Percentiles rank a stretch among this genome's conserved stretches.
phyloP scores from a whole-genome alignment of 257 asterid species.

The Solanum gandarillasii region DNA sequence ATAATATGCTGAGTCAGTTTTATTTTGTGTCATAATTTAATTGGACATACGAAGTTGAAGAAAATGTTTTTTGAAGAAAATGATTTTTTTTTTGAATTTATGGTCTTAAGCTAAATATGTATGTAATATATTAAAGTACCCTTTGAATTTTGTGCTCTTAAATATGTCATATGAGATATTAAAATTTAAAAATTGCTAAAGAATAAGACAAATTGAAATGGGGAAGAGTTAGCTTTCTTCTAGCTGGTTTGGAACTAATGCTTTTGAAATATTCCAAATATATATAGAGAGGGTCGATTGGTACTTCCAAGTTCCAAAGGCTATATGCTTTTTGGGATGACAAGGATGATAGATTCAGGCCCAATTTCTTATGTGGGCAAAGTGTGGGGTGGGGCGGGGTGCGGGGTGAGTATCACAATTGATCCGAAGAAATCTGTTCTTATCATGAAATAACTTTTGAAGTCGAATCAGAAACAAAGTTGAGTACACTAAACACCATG shows the following conservation, averaged over 20 bases:
- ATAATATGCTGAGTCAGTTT: not conserved
- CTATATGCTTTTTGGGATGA: not conserved
- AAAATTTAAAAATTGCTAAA: no score
- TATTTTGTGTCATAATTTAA: not conserved
- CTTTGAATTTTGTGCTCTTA: no score
- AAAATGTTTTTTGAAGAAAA: fast-evolving
- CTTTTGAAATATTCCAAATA: not conserved
- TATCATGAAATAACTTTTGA: no score
- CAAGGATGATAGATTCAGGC: not conserved
- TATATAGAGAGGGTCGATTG: not conserved
- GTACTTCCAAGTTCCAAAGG: not conserved
- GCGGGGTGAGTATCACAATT: no score
- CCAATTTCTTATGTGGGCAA: not conserved
- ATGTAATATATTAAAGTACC: no score
- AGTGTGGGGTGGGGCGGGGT: not conserved
- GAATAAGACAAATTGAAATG: no score
- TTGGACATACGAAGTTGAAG: no score
- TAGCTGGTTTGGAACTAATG: not conserved
- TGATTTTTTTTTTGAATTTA: no score
- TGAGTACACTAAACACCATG: no score
- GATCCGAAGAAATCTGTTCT: not conserved
- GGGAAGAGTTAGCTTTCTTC: not conserved
- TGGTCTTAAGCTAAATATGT: no score
- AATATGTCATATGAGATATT: no score
- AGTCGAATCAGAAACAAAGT: not conserved